Evolutionary conservation across 495 filamentous ascomycete species (phyloP).

Genomic region (Bacidia rubella): DNA sequence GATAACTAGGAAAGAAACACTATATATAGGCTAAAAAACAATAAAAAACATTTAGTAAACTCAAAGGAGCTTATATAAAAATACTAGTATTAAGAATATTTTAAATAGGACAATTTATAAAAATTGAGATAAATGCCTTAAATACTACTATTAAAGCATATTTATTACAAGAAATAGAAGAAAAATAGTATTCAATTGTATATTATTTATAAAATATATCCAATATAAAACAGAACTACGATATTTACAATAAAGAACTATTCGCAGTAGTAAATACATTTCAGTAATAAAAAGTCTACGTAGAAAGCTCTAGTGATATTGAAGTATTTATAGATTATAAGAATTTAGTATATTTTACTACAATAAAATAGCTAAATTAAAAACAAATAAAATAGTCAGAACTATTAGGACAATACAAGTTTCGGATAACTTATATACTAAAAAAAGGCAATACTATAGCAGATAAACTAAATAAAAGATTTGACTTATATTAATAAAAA

Average conservation of each 20-base stretch:
- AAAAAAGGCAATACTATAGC: constrained; percentile 7
- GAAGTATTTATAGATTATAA: constrained; percentile 17
- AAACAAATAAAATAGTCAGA: constrained; percentile 16
- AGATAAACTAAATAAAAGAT: constrained; percentile 8
- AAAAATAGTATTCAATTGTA: constrained; percentile 6
- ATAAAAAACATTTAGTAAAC: constrained; percentile 5
- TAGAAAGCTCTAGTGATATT: constrained; percentile 7
- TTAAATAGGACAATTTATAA: constrained; percentile 1
- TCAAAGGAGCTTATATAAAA: constrained; percentile 11
- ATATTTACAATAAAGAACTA: constrained; percentile 20
- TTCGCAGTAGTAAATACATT: constrained; percentile 11
- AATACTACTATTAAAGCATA: constrained; percentile 9
- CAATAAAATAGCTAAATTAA: constrained; percentile 17
- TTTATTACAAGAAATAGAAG: constrained; percentile 8
- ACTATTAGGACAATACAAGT: constrained; percentile 22
- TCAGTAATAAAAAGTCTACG: constrained; percentile 11
- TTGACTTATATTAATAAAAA: constrained; percentile 4
- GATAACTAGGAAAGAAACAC: constrained; percentile 10
- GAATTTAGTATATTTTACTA: constrained; percentile 21
- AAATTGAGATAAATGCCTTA: constrained; percentile 15
- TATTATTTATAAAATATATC: constrained; percentile 14
- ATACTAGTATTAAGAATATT: constrained; percentile 10
- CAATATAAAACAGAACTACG: constrained; percentile 15
- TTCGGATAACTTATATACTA: constrained; percentile 18
- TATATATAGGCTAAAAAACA: constrained; percentile 10